Evolutionary conservation across 306 rosid genomes (phyloP), one percentile per base, ranked within the genome.

Genomic region (Carpinus fangiana): DNA sequence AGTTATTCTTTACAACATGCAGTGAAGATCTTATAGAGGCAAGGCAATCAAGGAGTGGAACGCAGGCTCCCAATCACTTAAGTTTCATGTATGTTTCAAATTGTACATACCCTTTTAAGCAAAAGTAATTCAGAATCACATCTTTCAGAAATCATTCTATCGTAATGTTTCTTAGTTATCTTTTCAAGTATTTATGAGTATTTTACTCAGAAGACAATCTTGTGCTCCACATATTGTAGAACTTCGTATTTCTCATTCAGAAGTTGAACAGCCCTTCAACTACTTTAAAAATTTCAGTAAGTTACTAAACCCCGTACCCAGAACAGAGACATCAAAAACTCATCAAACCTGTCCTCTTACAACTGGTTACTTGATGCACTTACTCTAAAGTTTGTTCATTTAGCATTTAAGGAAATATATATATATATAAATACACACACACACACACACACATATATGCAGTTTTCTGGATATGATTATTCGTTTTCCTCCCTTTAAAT

Each of bases 11-110:
- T 26, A 73, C 34, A 65, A 23, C 46, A 78, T 26, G 72, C 73
- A 47, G 17, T n/a, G n/a, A 61, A 57, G 62, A 52, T 59, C 56
- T 64, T 78, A 79, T 78, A 79, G 36, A 73, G 52, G 18, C 50
- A 73, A 53, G 11, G 57, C 8, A 53, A 41, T 54, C 45, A 68
- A 43, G 50, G 23, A n/a, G 8, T 16, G 18, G 51, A 11, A 67
- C 3, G 17, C 2, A 16, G 50, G 59, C 10, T 76, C 38, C 69
- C 60, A 8, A 43, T 18, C 72, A 66, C 51, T 66, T 18, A n/a
- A 38, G 41, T 4, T 38, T 67, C 52, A 41, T 67, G 52, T 17
- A 67, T 67, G 48, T 17, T 23, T 59, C 65, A 59, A 59, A 59
- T 5, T 59, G 28, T 26, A 23, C 52, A 48, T 4, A 48, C 52